Evolutionary conservation across 768 basidiomycete genomes (phyloP), one percentile per base, ranked within the genome.

Genomic region (Tephrocybe sp.): DNA sequence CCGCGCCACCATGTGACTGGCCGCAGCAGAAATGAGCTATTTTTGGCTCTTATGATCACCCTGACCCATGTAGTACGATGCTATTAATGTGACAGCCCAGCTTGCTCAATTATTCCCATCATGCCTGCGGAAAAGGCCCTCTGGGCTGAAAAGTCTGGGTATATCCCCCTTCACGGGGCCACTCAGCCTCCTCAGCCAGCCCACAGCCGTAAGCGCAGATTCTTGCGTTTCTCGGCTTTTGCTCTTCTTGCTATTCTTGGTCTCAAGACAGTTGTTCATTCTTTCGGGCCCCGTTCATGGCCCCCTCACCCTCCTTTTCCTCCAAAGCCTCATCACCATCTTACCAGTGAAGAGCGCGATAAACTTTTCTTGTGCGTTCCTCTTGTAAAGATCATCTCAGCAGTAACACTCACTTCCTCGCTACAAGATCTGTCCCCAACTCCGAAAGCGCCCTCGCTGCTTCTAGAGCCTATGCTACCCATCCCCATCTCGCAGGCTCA

Each of bases 401-500:
- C 4, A 34, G n/a, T n/a, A 34, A n/a, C 33, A 33, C 43, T 40
- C 3, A 56, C 25, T n/a, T 23, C 12, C 19, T 15, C 22, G 22
- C 27, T 31, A 19, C 16, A 48, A 84, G 83, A 18, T 77, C 77
- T 12, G 62, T 84, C 10, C 87, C 86, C 1, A 76, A 72, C 52
- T 58, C 71, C 4, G 74, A 77, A 41, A 84, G 79, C 50, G 87
- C 86, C 1, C 57, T 83, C 1, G 71, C 69, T 23, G 72, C 78
- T 4, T 85, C 86, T 18, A 74, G 76, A 16, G 63, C 66, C 19
- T 86, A 80, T 60, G 82, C 85, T 1, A 77, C 78, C 2, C 82
- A 84, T 53, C 86, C 88, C 21, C 89, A 90, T 65, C 68, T 87
- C 41, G 88, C 87, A 3, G 86, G 87, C 8, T 82, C 83, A 18